phyloP scores from a whole-genome alignment of 768 basidiomycete genomes.

The Agrocybe pediades region DNA sequence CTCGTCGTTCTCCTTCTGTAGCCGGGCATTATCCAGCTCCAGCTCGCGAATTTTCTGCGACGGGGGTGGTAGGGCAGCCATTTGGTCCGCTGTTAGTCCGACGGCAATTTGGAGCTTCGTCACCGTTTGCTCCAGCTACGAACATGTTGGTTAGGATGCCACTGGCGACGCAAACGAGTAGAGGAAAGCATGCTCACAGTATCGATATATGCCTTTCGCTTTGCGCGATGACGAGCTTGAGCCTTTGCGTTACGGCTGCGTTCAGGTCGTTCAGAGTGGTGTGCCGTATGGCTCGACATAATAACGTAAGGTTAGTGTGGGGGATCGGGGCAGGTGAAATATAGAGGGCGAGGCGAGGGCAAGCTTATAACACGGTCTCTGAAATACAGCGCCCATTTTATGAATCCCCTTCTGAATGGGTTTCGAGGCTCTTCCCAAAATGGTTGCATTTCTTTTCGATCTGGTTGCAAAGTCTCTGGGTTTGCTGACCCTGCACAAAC shows the following conservation, averaged over 20 bases:
- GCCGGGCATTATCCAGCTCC: slow-evolving; percentile 74
- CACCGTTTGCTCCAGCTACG: slow-evolving; percentile 81
- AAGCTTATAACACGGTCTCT: slow-evolving; percentile 42
- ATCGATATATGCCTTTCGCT: slow-evolving; percentile 92
- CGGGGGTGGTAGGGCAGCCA: slow-evolving; percentile 71
- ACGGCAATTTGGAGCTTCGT: slow-evolving; percentile 80
- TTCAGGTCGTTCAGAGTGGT: slow-evolving; percentile 67
- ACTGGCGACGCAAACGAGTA: neutral
- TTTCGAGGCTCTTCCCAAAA: slow-evolving; percentile 47
- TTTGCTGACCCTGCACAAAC: slow-evolving; percentile 38
- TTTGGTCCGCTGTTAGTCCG: slow-evolving; percentile 73
- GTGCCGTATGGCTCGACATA: slow-evolving; percentile 61
- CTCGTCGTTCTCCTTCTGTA: slow-evolving; percentile 75
- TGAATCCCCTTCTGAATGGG: slow-evolving; percentile 33
- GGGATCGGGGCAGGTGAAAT: slow-evolving; percentile 46
- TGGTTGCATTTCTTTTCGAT: slow-evolving; percentile 52
- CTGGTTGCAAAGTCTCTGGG: slow-evolving; percentile 36
- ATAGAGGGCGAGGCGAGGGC: slow-evolving; percentile 25
- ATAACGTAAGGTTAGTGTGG: slow-evolving; percentile 52
- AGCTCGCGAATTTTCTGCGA: slow-evolving; percentile 78
- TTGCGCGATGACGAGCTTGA: slow-evolving; percentile 88
- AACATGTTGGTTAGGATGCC: neutral
- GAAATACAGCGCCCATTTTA: slow-evolving; percentile 35
- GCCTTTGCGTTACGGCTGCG: slow-evolving; percentile 87
- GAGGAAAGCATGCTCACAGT: slow-evolving; percentile 69